Evolutionary conservation across 371 early-diverging fungal genomes (phyloP).

Genomic region (Mucor indicus): DNA sequence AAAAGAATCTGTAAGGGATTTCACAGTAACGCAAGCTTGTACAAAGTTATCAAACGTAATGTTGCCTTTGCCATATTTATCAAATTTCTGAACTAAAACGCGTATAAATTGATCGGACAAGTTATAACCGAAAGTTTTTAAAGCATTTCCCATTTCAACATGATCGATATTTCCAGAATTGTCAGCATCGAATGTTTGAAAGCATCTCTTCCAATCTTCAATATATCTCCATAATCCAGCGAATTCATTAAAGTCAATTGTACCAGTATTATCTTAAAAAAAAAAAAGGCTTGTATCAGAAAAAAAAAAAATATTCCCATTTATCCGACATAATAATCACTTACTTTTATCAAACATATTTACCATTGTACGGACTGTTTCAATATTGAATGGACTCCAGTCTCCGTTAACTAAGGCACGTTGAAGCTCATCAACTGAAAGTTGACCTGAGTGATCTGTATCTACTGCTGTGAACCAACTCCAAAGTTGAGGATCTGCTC

Average conservation of each 20-base stretch:
- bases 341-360: slow-evolving; percentile 73
- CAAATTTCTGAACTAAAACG: slow-evolving; percentile 63
- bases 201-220: slow-evolving; percentile 74
- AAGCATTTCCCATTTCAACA: slow-evolving; percentile 69
- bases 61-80: slow-evolving; percentile 42
- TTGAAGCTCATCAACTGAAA: slow-evolving; percentile 55
- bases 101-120: slow-evolving; percentile 56
- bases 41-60: slow-evolving; percentile 88
- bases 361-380: slow-evolving; percentile 61
- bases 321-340: neutral
- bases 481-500: slow-evolving; percentile 52
- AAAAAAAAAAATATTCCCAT: no score
- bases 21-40: slow-evolving; percentile 77
- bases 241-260: slow-evolving; percentile 80
- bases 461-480: slow-evolving; percentile 79
- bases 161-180: slow-evolving; percentile 75
- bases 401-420: slow-evolving; percentile 67
- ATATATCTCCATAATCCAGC: slow-evolving; percentile 74
- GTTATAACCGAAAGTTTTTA: slow-evolving; percentile 77
- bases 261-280: slow-evolving; percentile 53
- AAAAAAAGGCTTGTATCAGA: neutral
- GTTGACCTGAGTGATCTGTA: slow-evolving; percentile 44
- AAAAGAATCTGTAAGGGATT: slow-evolving; percentile 79
- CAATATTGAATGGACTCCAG: slow-evolving; percentile 61
- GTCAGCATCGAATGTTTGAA: slow-evolving; percentile 80